Percentiles rank a stretch among this genome's conserved stretches.
phyloP scores from a whole-genome alignment of 352 stramenopile species.

The Globisporangium parvum region DNA sequence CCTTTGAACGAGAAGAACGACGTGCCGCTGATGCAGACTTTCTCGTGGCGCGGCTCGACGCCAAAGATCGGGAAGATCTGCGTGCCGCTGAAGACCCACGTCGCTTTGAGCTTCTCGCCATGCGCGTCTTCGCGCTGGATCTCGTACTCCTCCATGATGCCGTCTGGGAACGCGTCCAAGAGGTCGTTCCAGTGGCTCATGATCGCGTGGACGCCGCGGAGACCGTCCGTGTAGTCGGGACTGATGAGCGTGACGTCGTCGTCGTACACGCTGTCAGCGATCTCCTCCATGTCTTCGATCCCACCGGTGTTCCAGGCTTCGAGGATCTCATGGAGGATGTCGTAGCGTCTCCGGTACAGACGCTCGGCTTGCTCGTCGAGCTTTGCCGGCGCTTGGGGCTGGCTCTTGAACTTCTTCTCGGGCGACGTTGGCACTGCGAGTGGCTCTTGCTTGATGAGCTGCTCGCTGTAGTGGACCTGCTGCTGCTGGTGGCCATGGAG shows the following conservation, averaged over 20 bases:
- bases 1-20: slow-evolving; percentile 77
- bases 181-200: slow-evolving; percentile 68
- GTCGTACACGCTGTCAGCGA: slow-evolving; percentile 71
- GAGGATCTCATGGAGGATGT: slow-evolving; percentile 69
- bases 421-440: slow-evolving; percentile 1
- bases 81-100: slow-evolving; percentile 74
- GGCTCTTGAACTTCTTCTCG: slow-evolving; percentile 32
- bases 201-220: slow-evolving; percentile 59
- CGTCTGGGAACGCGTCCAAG: slow-evolving; percentile 68
- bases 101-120: slow-evolving; percentile 62
- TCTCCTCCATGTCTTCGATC: slow-evolving; percentile 80
- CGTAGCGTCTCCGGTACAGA: slow-evolving; percentile 55
- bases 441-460: slow-evolving; percentile 9
- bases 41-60: slow-evolving; percentile 64
- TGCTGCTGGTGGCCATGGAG: slow-evolving; percentile 16
- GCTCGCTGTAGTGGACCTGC: background rate
- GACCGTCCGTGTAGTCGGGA: slow-evolving; percentile 52
- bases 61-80: slow-evolving; percentile 74
- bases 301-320: slow-evolving; percentile 78
- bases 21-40: slow-evolving; percentile 70
- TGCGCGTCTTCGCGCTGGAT: slow-evolving; percentile 54
- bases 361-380: slow-evolving; percentile 42
- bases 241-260: slow-evolving; percentile 63
- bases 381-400: slow-evolving; percentile 15
- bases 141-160: slow-evolving; percentile 81